phyloP scores from a whole-genome alignment of 192 early-diverging fungal species.

The Coemansia sp. region DNA sequence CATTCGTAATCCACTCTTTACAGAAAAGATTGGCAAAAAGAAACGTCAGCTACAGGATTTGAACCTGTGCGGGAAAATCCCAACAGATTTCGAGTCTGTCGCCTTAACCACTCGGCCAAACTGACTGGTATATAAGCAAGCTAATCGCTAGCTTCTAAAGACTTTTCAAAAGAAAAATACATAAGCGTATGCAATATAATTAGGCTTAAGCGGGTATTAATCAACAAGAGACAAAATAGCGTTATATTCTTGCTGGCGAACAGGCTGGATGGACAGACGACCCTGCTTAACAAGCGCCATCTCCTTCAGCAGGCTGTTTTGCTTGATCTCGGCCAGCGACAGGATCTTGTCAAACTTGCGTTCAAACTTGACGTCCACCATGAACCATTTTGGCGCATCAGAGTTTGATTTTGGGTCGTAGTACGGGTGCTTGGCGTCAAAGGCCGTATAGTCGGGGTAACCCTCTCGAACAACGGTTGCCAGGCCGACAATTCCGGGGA shows the following conservation, averaged over 20 bases:
- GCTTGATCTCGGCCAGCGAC: conserved; percentile 67
- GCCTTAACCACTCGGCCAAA: conserved; percentile 17
- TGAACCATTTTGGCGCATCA: conserved; percentile 76
- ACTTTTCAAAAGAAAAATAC: neutral
- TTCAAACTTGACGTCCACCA: conserved; percentile 80
- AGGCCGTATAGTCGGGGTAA: conserved; percentile 77
- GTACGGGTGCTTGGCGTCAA: conserved; percentile 71
- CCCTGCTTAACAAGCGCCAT: conserved; percentile 74
- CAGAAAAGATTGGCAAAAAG: too few species aligned
- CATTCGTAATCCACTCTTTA: too few species aligned
- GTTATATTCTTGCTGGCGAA: conserved; percentile 59
- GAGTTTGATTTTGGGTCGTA: conserved; percentile 71
- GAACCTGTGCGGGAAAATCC: conserved; percentile 1
- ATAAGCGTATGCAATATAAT: neutral
- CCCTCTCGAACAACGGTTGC: conserved; percentile 59
- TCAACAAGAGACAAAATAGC: conserved; percentile 52
- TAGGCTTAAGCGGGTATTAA: neutral
- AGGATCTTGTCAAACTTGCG: conserved; percentile 61
- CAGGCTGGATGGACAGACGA: conserved; percentile 76
- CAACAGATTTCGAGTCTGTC: conserved; percentile 3
- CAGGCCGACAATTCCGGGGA: conserved; percentile 78
- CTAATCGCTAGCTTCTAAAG: neutral
- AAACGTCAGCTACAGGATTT: conserved; percentile 5
- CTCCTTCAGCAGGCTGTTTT: conserved; percentile 49
- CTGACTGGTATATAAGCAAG: neutral